Base-by-base conservation (phyloP, 2,329 filamentous ascomycete genomes). In the Amylocarpus encephaloides region DNA sequence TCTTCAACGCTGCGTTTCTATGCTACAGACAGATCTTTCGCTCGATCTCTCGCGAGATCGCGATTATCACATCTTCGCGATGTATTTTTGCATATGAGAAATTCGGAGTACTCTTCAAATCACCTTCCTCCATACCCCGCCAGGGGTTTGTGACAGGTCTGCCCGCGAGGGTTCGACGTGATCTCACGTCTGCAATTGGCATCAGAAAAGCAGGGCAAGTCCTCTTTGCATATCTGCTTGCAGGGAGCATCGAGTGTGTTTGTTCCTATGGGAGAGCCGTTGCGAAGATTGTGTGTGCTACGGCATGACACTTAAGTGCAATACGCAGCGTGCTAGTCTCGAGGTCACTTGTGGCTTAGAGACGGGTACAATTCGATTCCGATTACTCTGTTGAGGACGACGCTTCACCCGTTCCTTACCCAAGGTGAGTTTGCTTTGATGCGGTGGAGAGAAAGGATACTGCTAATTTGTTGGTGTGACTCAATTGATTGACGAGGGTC, bases 21-120 rank as follows among this genome's bases (percentile, higher is more conserved):
- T 91, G 87, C 87, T 85, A 85, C 85, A 87, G 80, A 81, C 79
- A 74, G 78, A 88, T 75, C 75, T 62, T 16, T 56, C 49, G 45
- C 38, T 46, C 35, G 52, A 52, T 50, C 44, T 48, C 64, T 13
- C 39, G 7, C 4, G 12, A 59, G 65, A 66, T 67, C 65, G 59
- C 61, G 51, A 52, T 33, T 58, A 52, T 63, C 56, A 61, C 56
- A 60, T 62, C 60, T 51, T 19, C 44, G 30, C 32, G 57, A 32
- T 36, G 58, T 35, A 22, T 40, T 44, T 53, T 57, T 64, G 88
- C 88, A 91, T 89, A 89, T 91, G 88, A 89, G 88, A 93, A 93
- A 93, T 92, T 93, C 88, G 88, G 88, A 93, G 88, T 86, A 93
- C 83, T 91, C 86, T 91, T 88, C 87, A 89, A 64, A 68, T 66